phyloP scores from a whole-genome alignment of 2,329 filamentous ascomycete species.

The Teratosphaeria nubilosa region DNA sequence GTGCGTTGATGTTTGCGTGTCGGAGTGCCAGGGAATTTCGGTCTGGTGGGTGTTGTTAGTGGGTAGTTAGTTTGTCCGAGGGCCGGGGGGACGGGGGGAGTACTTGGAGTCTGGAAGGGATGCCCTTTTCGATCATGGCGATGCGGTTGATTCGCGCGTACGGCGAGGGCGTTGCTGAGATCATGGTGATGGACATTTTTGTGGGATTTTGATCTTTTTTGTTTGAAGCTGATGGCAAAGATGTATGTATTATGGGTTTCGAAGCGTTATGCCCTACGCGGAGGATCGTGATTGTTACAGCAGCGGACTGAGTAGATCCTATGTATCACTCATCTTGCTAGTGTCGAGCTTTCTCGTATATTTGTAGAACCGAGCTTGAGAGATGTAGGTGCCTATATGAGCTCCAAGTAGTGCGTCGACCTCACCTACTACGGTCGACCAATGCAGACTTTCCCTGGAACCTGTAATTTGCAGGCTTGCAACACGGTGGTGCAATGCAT shows the following conservation, averaged over 20 bases:
- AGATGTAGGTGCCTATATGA: background rate
- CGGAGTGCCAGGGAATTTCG: background rate
- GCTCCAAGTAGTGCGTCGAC: background rate
- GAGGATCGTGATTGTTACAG: background rate
- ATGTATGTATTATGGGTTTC: too few relatives aligned
- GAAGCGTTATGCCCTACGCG: background rate
- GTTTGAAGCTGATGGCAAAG: background rate
- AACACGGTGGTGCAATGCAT: too few relatives aligned
- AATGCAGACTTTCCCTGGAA: too few relatives aligned
- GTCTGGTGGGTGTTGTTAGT: background rate
- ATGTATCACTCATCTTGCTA: background rate
- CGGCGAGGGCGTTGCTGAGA: conserved; percentile 11
- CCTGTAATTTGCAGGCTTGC: too few relatives aligned
- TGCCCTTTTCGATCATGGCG: conserved; percentile 11
- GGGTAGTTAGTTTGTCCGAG: background rate
- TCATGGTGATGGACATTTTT: conserved; percentile 7
- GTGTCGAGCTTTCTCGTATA: background rate
- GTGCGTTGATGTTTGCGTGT: conserved; percentile 9
- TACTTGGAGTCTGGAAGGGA: conserved; percentile 8
- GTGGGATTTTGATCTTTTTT: background rate
- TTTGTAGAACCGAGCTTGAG: background rate
- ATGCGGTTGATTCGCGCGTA: conserved; percentile 14
- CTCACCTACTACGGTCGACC: background rate
- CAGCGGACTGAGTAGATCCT: too few relatives aligned
- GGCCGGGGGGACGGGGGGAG: conserved; percentile 6